Evolutionary conservation across 208 protist genomes (phyloP).

Genomic region (Wallacemonas sp.): DNA sequence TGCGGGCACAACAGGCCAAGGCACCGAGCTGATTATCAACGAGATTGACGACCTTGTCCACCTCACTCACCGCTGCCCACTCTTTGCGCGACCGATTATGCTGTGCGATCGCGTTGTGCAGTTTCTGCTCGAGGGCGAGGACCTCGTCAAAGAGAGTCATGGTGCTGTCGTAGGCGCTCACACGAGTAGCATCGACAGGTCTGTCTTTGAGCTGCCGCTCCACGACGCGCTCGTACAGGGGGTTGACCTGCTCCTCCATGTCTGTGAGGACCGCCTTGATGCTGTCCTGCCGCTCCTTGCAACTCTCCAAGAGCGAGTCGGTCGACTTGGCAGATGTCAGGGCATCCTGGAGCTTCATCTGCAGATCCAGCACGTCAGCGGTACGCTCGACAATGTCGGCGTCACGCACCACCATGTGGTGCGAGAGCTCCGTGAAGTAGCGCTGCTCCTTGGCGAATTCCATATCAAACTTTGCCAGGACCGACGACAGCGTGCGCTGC

Average conservation of each 20-base stretch:
- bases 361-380: slow-evolving; percentile 47
- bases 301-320: slow-evolving; percentile 37
- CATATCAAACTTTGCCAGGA: slow-evolving; percentile 57
- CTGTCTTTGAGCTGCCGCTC: slow-evolving; percentile 28
- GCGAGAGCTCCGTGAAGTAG: slow-evolving; percentile 55
- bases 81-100: slow-evolving; percentile 49
- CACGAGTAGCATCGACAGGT: slow-evolving; percentile 40
- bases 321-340: slow-evolving; percentile 51
- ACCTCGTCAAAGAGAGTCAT: slow-evolving; percentile 75
- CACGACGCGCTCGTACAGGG: slow-evolving; percentile 43
- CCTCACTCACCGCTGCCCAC: slow-evolving; percentile 28
- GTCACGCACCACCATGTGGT: slow-evolving; percentile 65
- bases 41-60: slow-evolving; percentile 51
- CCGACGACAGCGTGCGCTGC: slow-evolving; percentile 48
- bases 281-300: slow-evolving; percentile 49
- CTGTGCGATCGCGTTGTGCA: slow-evolving; percentile 46
- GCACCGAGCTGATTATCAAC: slow-evolving; percentile 67
- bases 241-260: slow-evolving; percentile 69
- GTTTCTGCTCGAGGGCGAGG: slow-evolving; percentile 50
- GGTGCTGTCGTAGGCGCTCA: slow-evolving; percentile 45
- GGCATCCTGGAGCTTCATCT: slow-evolving; percentile 52
- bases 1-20: slow-evolving; percentile 45
- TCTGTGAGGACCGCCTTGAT: slow-evolving; percentile 56
- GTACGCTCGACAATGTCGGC: slow-evolving; percentile 65
- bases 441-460: slow-evolving; percentile 43